Percentiles rank a stretch among this genome's conserved stretches.
Evolutionary conservation across 1,139 yeast genomes (phyloP).

Genomic region (Casaregolazyma suthepensis): DNA sequence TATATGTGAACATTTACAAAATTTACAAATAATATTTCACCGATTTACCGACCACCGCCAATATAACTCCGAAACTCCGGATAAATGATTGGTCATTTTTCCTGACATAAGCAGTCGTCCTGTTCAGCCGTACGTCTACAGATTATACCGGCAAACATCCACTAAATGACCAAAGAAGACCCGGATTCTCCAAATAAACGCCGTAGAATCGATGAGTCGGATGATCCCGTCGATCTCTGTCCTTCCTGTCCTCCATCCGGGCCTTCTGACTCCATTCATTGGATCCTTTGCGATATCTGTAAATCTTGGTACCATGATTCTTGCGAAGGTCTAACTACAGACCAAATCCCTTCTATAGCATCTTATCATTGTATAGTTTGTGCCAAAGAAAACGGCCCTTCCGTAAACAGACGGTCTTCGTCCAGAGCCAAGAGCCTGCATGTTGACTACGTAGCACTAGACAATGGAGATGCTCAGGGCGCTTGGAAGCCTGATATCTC

Average conservation of each 20-base stretch:
- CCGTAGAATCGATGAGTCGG: neutral
- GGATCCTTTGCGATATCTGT: constrained; percentile 65
- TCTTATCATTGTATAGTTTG: constrained; percentile 55
- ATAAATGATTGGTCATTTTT: too few species aligned
- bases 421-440: constrained; percentile 43
- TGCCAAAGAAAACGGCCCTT: constrained; percentile 43
- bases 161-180: neutral
- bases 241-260: neutral
- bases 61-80: neutral
- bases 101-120: neutral
- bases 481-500: constrained; percentile 24
- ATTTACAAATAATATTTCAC: too few species aligned
- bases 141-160: neutral
- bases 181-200: neutral
- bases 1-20: too few species aligned
- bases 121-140: neutral
- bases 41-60: too few species aligned
- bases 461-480: constrained; percentile 56
- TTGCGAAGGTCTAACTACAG: constrained; percentile 42
- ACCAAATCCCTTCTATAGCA: constrained; percentile 39
- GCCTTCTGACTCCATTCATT: constrained; percentile 21
- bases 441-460: constrained; percentile 74
- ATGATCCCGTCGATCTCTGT: neutral
- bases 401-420: constrained; percentile 50
- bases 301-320: constrained; percentile 53